These are phyloP conservation scores for Ophiognomonia clavigignenti-juglandacearum DNA, from an alignment of 2,329 filamentous ascomycete species.

Conservation along the genomic window DNA sequence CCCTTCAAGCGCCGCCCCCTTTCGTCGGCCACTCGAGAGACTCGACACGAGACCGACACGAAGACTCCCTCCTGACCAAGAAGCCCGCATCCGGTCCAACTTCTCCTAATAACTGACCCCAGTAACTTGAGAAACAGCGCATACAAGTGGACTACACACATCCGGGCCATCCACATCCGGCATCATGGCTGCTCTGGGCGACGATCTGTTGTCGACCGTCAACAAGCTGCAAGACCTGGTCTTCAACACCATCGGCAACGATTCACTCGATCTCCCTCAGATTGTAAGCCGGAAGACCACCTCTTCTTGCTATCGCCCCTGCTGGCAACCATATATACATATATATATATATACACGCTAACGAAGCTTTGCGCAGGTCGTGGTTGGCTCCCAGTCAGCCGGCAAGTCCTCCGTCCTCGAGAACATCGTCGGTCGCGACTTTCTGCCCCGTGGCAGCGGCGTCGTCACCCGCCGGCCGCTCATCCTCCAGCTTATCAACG, in stretches of 20 bases:
- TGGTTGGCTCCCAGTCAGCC: constrained; percentile 96
- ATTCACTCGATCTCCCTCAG: constrained; percentile 94
- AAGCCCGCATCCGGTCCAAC: not conserved
- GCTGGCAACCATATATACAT: no score
- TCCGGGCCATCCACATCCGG: constrained; percentile 12
- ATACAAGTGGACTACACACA: not conserved
- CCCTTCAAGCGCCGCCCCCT: no score
- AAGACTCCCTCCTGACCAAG: not conserved
- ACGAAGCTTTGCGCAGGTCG: constrained; percentile 59
- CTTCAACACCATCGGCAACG: constrained; percentile 99
- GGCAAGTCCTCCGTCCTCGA: constrained; percentile 98
- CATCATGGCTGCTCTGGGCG: constrained; percentile 86
- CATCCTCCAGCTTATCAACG: constrained; percentile 97
- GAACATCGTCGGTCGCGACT: constrained; percentile 97
- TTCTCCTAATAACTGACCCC: no score
- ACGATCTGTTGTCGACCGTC: constrained; percentile 90
- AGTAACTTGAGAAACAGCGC: no score
- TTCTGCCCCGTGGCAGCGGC: constrained; percentile 90
- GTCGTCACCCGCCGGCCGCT: constrained; percentile 93
- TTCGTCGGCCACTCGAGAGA: no score
- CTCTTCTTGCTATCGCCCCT: not conserved
- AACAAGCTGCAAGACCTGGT: constrained; percentile 98
- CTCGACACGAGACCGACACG: not conserved
- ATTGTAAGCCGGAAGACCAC: constrained; percentile 62
- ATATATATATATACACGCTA: no score